phyloP scores from a whole-genome alignment of 2,329 filamentous ascomycete species.

The Cladobotryum protrusum region DNA sequence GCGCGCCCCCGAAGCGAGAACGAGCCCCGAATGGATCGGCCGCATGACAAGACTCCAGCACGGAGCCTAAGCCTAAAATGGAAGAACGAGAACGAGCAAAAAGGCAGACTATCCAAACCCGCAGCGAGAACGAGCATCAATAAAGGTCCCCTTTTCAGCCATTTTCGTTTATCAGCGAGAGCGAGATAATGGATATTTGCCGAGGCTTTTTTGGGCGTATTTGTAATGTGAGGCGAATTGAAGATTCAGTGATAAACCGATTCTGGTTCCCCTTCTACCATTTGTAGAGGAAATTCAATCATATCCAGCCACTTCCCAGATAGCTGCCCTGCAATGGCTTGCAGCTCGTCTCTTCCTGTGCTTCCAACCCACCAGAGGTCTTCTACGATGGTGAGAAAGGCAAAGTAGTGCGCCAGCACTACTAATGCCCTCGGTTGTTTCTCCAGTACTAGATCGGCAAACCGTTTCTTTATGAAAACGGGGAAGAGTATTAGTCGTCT shows the following conservation, averaged over 20 bases:
- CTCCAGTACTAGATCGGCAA: conserved; percentile 9
- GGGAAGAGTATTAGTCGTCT: conserved; percentile 12
- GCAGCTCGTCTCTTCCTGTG: conserved; percentile 7
- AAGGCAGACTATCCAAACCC: background rate
- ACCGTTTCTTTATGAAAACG: conserved; percentile 11
- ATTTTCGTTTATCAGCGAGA: background rate
- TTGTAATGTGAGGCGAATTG: no score
- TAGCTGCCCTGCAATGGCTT: conserved; percentile 5
- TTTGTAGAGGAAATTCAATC: conserved; percentile 7
- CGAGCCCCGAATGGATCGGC: background rate
- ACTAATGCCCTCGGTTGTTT: conserved; percentile 10
- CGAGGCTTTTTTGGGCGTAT: no score
- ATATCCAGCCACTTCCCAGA: conserved; percentile 7
- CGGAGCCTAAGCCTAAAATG: background rate
- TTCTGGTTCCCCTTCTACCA: background rate
- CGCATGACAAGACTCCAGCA: no score
- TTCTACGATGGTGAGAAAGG: conserved; percentile 5
- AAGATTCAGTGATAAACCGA: background rate
- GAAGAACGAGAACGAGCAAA: conserved; percentile 11
- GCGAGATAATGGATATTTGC: background rate
- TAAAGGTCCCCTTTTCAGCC: no score
- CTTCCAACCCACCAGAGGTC: conserved; percentile 12
- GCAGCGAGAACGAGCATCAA: conserved; percentile 1
- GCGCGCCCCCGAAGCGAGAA: background rate
- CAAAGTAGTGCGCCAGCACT: conserved; percentile 14